Conservation (phyloP, 192 early-diverging fungal genomes). For the Coemansia sp. region DNA sequence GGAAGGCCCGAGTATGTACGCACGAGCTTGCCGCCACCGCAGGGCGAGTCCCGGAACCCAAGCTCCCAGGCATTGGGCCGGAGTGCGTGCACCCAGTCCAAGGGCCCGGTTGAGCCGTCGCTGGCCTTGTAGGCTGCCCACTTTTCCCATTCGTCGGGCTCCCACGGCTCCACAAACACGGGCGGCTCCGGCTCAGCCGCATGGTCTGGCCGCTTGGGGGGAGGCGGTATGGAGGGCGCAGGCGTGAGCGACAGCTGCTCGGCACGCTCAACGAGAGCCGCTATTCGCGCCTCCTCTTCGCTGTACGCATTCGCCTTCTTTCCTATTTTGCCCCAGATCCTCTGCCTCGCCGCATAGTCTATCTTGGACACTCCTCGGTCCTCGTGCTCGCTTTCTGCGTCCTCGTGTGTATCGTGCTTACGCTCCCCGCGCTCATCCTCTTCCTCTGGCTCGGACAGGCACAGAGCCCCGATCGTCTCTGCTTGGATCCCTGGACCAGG, state of each 20-base stretch:
- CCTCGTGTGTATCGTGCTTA: neutral
- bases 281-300: neutral
- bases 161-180: constrained; percentile 10
- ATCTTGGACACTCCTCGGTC: neutral
- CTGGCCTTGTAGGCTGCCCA: constrained; percentile 20
- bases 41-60: constrained; percentile 26
- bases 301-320: neutral
- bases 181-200: neutral
- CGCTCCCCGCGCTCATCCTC: neutral
- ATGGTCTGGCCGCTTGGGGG: neutral
- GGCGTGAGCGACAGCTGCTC: constrained; percentile 10
- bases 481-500: neutral
- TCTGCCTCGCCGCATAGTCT: neutral
- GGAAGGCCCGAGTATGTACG: constrained; percentile 24
- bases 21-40: constrained; percentile 29
- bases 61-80: constrained; percentile 27
- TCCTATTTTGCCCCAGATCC: neutral
- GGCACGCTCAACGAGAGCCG: constrained; percentile 22
- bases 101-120: neutral
- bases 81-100: constrained; percentile 35
- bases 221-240: neutral
- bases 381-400: neutral
- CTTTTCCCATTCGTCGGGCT: constrained; percentile 25
- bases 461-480: neutral
- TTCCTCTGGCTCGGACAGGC: neutral